Conservation (phyloP, 148 eudicot genomes). For the Chenopodium suecicum region DNA sequence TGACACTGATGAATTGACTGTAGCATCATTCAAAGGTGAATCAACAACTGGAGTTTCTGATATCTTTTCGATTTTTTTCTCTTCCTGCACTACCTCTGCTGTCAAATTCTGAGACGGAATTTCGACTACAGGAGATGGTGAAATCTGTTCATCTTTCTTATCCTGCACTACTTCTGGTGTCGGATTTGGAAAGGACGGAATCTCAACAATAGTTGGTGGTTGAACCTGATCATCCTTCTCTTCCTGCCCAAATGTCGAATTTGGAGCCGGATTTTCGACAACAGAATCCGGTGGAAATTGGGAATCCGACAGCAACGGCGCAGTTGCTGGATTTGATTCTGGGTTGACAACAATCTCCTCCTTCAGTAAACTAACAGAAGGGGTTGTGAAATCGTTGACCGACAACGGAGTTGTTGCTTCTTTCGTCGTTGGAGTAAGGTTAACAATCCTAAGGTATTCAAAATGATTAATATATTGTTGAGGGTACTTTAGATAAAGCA, state of each 20-base stretch:
- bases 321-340: neutral
- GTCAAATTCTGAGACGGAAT: too few relatives aligned
- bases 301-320: neutral
- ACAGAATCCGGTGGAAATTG: neutral
- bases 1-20: too few relatives aligned
- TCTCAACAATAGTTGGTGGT: neutral
- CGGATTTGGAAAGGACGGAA: neutral
- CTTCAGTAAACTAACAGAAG: neutral
- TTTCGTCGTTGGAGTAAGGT: neutral
- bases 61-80: too few relatives aligned
- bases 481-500: conserved; percentile 4
- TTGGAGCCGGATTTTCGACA: neutral
- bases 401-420: neutral
- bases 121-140: neutral
- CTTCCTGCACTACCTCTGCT: too few relatives aligned
- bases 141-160: neutral
- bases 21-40: too few relatives aligned
- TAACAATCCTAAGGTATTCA: conserved; percentile 1
- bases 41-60: too few relatives aligned
- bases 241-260: neutral
- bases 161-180: neutral
- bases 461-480: neutral
- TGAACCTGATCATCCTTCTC: neutral
- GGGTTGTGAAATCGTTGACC: conserved; percentile 1
- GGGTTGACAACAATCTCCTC: neutral